Base-by-base conservation (phyloP, 257 asterid species). In the Cynanchum wilfordii region DNA sequence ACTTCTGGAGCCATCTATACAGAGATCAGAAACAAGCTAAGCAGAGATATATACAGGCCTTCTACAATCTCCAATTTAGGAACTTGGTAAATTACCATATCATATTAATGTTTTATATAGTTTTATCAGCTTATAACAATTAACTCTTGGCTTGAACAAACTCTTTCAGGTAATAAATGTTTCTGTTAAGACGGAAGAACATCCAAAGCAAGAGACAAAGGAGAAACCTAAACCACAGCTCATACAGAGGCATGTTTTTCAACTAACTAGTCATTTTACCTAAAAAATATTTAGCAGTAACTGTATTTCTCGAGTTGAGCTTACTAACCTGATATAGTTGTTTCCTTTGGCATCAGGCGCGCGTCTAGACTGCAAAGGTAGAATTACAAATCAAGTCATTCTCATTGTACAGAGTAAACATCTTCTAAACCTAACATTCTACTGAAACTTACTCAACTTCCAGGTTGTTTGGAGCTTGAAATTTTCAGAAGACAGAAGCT, bases 11-110 rank as follows among this genome's bases (percentile, higher is more conserved):
- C 81, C 82, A 79, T 74, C 38, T 87, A 78, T 60, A 86, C 77
- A 82, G 69, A 7, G 82, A 75, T 15, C 93, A 89, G 87, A 93
- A 88, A 80, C 86, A 79, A 64, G 96, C 96, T 10, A 89, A 86
- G 76, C 84, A 83, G 80, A 86, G 90, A 87, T 93, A 93, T 69
- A 81, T 88, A 44, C 89, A 91, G 70, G 78, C 89, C 36, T 88
- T 93, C 79, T 91, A 90, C 82, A 88, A 88, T 74, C 94, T 93
- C 47, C 88, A 89, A 50, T 91, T 79, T 76, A 87, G 87, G 81
- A 87, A 75, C 79, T 86, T 89, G 94, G 98, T 91, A 88, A 30
- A 30, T 56, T 44, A 50, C 75, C 38, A 52, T 25, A 10, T 36
- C 51, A 45, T 42, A 47, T 29, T 63, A 64, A 13, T 38, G n/a